Percentiles rank a stretch among this genome's conserved stretches.
These are phyloP conservation scores for Eutrema salsugineum DNA, from an alignment of 441 rosid genomes.

Conservation along the genomic window DNA sequence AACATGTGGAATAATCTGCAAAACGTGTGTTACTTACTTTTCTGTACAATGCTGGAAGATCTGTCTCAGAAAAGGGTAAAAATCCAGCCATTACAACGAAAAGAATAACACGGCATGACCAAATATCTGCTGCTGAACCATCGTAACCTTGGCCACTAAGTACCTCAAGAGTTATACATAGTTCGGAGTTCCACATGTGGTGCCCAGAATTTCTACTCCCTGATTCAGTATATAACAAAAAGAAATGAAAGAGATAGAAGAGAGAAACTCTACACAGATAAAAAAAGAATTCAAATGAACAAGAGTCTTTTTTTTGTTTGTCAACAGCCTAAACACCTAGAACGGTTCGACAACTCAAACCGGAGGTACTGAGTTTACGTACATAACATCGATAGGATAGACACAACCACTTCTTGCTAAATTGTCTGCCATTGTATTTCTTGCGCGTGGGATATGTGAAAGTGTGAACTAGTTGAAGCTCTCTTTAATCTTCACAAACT, in stretches of 20 bases:
- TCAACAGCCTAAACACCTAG: too few relatives aligned
- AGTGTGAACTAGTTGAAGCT: too few relatives aligned
- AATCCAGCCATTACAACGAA: constrained; percentile 86
- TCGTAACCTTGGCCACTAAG: constrained; percentile 72
- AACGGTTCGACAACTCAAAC: too few relatives aligned
- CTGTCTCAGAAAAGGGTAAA: constrained; percentile 80
- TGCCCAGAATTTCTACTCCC: constrained; percentile 79
- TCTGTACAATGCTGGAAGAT: constrained; percentile 73
- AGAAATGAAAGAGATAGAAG: constrained; percentile 4
- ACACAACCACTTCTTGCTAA: too few relatives aligned
- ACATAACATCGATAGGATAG: too few relatives aligned
- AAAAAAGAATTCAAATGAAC: not conserved
- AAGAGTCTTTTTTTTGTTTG: too few relatives aligned
- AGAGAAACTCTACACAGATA: not conserved
- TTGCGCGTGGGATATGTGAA: too few relatives aligned
- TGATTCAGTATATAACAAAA: constrained; percentile 28
- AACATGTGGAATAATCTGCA: not conserved
- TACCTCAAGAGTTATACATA: constrained; percentile 95
- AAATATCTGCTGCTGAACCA: constrained; percentile 91
- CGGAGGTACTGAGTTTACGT: too few relatives aligned
- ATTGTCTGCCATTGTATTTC: too few relatives aligned
- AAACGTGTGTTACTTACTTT: constrained; percentile 49
- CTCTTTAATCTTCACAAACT: too few relatives aligned
- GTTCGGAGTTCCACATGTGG: constrained; percentile 97
- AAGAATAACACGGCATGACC: constrained; percentile 96